These are phyloP conservation scores for Nicotiana tomentosiformis DNA, from an alignment of 257 asterid genomes.

Conservation along the genomic window DNA sequence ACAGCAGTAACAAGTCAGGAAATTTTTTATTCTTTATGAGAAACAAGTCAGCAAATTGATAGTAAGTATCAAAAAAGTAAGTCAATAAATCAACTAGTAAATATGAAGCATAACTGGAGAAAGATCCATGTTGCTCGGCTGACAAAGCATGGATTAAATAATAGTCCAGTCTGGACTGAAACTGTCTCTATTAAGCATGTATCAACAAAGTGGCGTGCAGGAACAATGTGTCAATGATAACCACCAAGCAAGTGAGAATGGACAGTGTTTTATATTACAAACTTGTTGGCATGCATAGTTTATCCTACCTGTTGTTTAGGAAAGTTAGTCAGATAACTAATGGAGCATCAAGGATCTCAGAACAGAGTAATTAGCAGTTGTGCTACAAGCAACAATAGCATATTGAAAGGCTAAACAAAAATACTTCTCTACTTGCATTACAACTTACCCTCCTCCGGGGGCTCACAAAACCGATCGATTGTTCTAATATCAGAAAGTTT, in stretches of 20 bases:
- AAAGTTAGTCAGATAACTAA: neutral
- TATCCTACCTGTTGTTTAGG: neutral
- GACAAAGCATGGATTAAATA: neutral
- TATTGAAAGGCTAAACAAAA: neutral
- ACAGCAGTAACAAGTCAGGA: neutral
- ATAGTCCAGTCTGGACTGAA: neutral
- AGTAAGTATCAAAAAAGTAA: neutral
- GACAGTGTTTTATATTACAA: neutral
- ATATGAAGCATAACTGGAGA: neutral
- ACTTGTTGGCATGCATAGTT: neutral
- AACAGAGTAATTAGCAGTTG: neutral
- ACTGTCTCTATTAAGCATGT: neutral
- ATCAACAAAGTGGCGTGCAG: neutral
- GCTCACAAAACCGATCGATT: constrained; percentile 93
- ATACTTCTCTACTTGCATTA: neutral
- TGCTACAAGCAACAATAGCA: neutral
- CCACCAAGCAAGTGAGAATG: neutral
- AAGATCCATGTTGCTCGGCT: neutral
- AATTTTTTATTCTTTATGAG: no score
- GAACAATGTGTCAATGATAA: neutral
- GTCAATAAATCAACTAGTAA: neutral
- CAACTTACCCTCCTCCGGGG: constrained; percentile 95
- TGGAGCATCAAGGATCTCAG: neutral
- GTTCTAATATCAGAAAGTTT: constrained; percentile 84
- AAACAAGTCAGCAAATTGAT: neutral